Evolutionary conservation across 345 rosid genomes (phyloP).

Genomic region (Durio zibethinus): DNA sequence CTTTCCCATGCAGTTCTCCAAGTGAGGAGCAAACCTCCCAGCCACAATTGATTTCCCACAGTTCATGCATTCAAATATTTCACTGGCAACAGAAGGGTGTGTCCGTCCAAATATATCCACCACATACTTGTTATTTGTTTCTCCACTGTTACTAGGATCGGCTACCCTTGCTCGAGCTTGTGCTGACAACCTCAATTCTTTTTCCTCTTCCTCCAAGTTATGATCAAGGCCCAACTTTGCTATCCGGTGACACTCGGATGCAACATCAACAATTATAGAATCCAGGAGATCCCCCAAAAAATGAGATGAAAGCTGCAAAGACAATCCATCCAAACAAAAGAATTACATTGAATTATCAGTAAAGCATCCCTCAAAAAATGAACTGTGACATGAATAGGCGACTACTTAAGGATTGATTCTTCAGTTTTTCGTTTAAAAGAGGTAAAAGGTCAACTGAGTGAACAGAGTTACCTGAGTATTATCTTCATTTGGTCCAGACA

Average conservation of each 20-base stretch:
- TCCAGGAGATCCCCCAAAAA: slow-evolving; percentile 71
- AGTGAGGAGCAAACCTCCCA: slow-evolving; percentile 93
- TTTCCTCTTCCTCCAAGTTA: slow-evolving; percentile 78
- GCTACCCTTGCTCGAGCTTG: slow-evolving; percentile 76
- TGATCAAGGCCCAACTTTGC: slow-evolving; percentile 81
- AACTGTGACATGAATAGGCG: not conserved
- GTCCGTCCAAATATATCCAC: slow-evolving; percentile 91
- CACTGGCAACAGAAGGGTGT: slow-evolving; percentile 77
- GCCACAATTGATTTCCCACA: slow-evolving; percentile 81
- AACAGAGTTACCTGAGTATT: slow-evolving; percentile 46
- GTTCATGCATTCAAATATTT: slow-evolving; percentile 90
- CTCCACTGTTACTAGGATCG: slow-evolving; percentile 63
- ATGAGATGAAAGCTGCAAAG: slow-evolving; percentile 61
- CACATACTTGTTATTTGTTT: slow-evolving; percentile 68
- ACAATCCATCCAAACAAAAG: slow-evolving; percentile 3
- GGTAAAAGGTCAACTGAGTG: not conserved
- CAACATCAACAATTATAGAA: slow-evolving; percentile 87
- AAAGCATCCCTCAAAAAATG: not conserved
- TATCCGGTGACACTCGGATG: slow-evolving; percentile 85
- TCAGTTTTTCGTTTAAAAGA: not conserved
- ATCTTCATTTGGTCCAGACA: slow-evolving; percentile 59
- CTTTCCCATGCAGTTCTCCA: slow-evolving; percentile 99
- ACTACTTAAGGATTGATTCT: not conserved
- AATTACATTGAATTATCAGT: not conserved
- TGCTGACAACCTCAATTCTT: slow-evolving; percentile 75